Percentiles rank a stretch among this genome's conserved stretches.
Conservation (phyloP, 1,139 yeast genomes). For the Geotrichum cucujoidarum region DNA sequence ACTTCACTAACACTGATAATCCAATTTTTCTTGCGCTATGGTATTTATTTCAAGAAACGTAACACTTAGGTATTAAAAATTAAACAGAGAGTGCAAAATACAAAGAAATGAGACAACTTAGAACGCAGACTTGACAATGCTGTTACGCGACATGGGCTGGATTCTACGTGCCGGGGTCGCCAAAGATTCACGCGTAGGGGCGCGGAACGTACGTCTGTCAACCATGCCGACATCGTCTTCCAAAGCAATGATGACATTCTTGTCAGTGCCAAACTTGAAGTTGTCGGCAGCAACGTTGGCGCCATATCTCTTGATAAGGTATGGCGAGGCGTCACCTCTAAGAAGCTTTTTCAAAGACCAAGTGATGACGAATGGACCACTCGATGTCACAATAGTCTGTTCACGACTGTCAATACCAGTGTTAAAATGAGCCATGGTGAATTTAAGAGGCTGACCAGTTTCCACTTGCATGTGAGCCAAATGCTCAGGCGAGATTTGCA, state of each 20-base stretch:
- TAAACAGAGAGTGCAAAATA: neutral
- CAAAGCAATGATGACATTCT: conserved; percentile 64
- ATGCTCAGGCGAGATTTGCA: conserved; percentile 69
- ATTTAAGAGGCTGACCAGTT: conserved; percentile 49
- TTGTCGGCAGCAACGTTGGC: conserved; percentile 69
- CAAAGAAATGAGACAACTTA: conserved; percentile 9
- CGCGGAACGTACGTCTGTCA: conserved; percentile 52
- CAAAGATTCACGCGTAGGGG: conserved; percentile 49
- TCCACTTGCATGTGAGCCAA: conserved; percentile 55
- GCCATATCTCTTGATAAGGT: conserved; percentile 58
- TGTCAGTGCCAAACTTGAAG: conserved; percentile 68
- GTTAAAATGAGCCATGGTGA: conserved; percentile 74
- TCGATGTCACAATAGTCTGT: conserved; percentile 66
- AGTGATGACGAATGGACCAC: conserved; percentile 74
- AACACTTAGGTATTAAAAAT: neutral
- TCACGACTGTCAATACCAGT: conserved; percentile 60
- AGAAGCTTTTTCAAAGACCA: conserved; percentile 70
- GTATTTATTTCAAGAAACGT: neutral
- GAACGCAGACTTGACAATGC: conserved; percentile 35
- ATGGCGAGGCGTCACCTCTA: conserved; percentile 51
- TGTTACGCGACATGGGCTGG: conserved; percentile 30
- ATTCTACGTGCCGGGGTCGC: conserved; percentile 34
- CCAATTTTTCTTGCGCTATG: no score
- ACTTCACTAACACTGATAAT: no score
- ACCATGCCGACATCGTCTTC: conserved; percentile 69